phyloP scores from a whole-genome alignment of 805 yeast species.

The Monosporozyma siamensis region DNA sequence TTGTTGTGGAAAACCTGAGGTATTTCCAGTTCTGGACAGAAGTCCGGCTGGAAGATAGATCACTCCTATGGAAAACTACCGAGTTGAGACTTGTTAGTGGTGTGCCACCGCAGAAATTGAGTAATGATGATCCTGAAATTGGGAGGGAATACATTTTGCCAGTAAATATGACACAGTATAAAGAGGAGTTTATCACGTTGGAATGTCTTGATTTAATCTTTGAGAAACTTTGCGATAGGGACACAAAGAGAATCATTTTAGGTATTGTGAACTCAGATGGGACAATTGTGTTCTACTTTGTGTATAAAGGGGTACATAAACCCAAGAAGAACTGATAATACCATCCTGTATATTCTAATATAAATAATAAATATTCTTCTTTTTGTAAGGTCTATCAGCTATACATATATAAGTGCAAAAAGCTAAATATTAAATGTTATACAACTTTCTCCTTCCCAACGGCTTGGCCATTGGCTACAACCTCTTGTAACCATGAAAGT shows the following conservation, averaged over 20 bases:
- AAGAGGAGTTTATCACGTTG: slow-evolving; percentile 16
- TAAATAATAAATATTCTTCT: not conserved
- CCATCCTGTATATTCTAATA: too few species aligned
- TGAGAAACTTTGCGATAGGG: slow-evolving; percentile 10
- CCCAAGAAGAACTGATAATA: slow-evolving; percentile 43
- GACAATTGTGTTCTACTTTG: slow-evolving; percentile 59
- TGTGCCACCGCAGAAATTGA: slow-evolving; percentile 16
- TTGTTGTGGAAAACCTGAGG: slow-evolving; percentile 20
- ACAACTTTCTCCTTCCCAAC: slow-evolving; percentile 11
- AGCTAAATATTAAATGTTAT: too few species aligned
- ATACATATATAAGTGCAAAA: not conserved
- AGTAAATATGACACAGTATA: slow-evolving; percentile 24
- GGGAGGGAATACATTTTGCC: slow-evolving; percentile 24
- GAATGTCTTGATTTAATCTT: slow-evolving; percentile 19
- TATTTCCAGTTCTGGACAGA: slow-evolving; percentile 25
- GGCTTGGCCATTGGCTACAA: slow-evolving; percentile 33
- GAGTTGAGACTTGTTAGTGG: slow-evolving; percentile 15
- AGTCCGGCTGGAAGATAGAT: slow-evolving; percentile 11
- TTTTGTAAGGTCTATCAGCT: not conserved
- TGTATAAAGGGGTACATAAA: slow-evolving; percentile 55
- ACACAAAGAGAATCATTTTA: slow-evolving; percentile 37
- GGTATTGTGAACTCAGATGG: slow-evolving; percentile 59
- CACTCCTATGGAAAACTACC: slow-evolving; percentile 11
- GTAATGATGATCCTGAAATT: slow-evolving; percentile 16
- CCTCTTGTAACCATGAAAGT: slow-evolving; percentile 76